Conservation (phyloP, 2,329 filamentous ascomycete species). For the Endoconidiophora polonica region DNA sequence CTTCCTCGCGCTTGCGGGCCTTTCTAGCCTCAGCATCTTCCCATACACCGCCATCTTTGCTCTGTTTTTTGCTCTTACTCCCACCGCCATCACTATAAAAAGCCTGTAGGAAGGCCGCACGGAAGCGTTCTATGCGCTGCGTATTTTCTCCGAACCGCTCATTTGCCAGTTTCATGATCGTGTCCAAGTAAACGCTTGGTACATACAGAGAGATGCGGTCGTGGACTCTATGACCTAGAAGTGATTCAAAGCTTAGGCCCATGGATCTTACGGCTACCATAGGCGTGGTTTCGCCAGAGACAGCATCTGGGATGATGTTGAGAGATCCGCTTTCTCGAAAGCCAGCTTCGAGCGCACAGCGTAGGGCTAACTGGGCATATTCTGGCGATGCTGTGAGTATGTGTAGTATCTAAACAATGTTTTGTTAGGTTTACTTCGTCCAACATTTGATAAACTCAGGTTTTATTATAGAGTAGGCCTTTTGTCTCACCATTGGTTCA, state of each 20-base stretch:
- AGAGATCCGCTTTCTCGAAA: slow-evolving; percentile 84
- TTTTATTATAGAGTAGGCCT: no score
- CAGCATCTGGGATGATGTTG: slow-evolving; percentile 31
- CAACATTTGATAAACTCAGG: slow-evolving; percentile 3
- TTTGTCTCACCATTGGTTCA: slow-evolving; percentile 66
- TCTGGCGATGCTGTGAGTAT: slow-evolving; percentile 59
- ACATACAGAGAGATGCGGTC: slow-evolving; percentile 35
- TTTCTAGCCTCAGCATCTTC: slow-evolving; percentile 35
- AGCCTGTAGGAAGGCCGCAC: slow-evolving; percentile 25
- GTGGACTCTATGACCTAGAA: slow-evolving; percentile 44
- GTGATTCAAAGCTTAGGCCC: slow-evolving; percentile 64
- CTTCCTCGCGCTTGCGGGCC: slow-evolving; percentile 41
- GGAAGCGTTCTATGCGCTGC: slow-evolving; percentile 50
- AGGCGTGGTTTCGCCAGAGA: slow-evolving; percentile 29
- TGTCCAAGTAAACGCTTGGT: slow-evolving; percentile 46
- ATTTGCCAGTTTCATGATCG: slow-evolving; percentile 54
- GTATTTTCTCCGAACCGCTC: slow-evolving; percentile 55
- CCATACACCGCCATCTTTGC: slow-evolving; percentile 27
- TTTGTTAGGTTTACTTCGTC: not conserved
- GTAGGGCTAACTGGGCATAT: slow-evolving; percentile 59
- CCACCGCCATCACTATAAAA: slow-evolving; percentile 13
- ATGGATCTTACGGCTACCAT: slow-evolving; percentile 77
- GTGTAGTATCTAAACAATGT: slow-evolving; percentile 57
- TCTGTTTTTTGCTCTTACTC: slow-evolving; percentile 14
- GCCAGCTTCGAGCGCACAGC: slow-evolving; percentile 61